Base-by-base conservation (phyloP, 345 rosid genomes). In the Eucalyptus shirleyi region DNA sequence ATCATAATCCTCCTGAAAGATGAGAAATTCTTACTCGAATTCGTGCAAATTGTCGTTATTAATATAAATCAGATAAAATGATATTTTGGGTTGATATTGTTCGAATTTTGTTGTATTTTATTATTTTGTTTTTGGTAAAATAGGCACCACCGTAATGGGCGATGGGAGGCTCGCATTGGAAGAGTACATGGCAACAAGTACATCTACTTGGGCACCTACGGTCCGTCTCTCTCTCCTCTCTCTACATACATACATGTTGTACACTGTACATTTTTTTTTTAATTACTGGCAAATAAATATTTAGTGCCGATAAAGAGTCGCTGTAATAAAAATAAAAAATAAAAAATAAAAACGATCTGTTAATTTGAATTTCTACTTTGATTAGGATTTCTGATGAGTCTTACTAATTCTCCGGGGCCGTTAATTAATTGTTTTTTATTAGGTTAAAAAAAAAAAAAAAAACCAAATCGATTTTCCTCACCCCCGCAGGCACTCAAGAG, bases 91-190 rank as follows among this genome's bases (percentile, higher is more conserved):
- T 53, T 8, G 5, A 1, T 53, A 53, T 53, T 21, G 59, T 53
- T 53, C 24, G 59, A 53, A 2, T 53, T 53, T 53, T 53, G 2
- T 4, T 53, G 4, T 19, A 19, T 53, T 21, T 53, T 53, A 53
- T 21, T 53, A 8, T 21, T 19, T 21, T 19, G 11, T 53, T 53
- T 53, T 53, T 53, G 59, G 59, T 53, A 53, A 86, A 67, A 87
- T 87, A 97, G 99, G 97, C 99, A 98, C 92, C 99, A 97, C 92
- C 99, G 96, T 88, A 96, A 97, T 86, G 99, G 99, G 50, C 93
- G 98, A 80, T 97, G 99, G 99, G 99, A 98, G 67, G 99, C 99
- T 4, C 90, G 99, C 44, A 98, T 97, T 62, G 99, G 99, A 30
- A 92, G 99, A 32, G 99, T 97, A 21, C 94, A 95, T 44, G 99